These are phyloP conservation scores for Tuber melanosporum DNA, from an alignment of 495 filamentous ascomycete genomes.

Conservation along the genomic window DNA sequence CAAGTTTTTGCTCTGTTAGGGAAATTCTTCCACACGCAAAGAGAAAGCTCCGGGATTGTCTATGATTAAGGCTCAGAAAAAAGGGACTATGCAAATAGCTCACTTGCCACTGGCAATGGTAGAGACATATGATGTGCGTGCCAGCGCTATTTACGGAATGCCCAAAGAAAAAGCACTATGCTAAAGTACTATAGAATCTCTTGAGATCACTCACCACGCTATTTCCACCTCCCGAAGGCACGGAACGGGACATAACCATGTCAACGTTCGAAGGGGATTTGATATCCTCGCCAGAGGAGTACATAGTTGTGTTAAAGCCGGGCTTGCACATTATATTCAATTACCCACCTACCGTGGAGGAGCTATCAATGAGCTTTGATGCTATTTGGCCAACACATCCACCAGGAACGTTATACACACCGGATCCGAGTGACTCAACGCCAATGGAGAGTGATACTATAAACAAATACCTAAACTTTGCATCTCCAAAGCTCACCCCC, in stretches of 20 bases:
- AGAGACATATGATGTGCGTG: slow-evolving; percentile 23
- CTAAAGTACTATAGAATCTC: slow-evolving; percentile 11
- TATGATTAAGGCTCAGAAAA: slow-evolving; percentile 24
- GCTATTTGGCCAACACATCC: not conserved
- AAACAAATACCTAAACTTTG: slow-evolving; percentile 8
- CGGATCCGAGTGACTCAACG: not conserved
- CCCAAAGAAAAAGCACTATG: not conserved
- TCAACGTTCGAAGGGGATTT: slow-evolving; percentile 22
- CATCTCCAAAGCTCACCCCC: not conserved
- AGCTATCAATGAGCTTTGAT: slow-evolving; percentile 11
- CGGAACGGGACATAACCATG: slow-evolving; percentile 17
- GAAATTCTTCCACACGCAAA: not conserved
- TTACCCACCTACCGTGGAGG: slow-evolving; percentile 23
- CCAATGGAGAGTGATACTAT: not conserved
- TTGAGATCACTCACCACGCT: slow-evolving; percentile 2
- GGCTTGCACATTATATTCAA: slow-evolving; percentile 27
- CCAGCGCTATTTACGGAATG: not conserved
- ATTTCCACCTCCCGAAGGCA: not conserved
- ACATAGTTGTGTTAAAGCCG: slow-evolving; percentile 15
- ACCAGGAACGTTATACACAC: not conserved
- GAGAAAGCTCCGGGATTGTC: not conserved
- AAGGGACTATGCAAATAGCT: slow-evolving; percentile 19
- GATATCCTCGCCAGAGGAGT: slow-evolving; percentile 20
- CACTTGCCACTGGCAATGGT: slow-evolving; percentile 17
- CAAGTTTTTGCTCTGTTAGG: not conserved